Base-by-base conservation (phyloP, 495 filamentous ascomycete species). In the Aspergillus nidulans region DNA sequence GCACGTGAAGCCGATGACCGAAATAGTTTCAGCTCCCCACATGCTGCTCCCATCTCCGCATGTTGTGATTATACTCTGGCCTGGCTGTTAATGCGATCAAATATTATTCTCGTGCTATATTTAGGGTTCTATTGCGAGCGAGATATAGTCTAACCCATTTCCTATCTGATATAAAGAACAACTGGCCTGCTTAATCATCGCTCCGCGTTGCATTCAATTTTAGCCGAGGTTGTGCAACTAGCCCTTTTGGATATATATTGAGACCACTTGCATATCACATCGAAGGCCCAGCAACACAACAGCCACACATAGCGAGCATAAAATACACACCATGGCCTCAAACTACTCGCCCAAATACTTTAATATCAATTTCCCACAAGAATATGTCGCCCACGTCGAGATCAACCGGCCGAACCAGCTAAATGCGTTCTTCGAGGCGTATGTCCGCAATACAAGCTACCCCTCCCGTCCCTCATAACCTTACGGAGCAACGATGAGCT, bases 321-420 rank as follows among this genome's bases (percentile, higher is more conserved):
- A 21, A 24, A 44, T 36, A 6, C 13, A 49, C 47, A 61, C 19
- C 13, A 59, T 59, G 56, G 34, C 52, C 34, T 48, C 58, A 56
- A 56, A 69, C 30, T 67, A 67, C 60, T 57, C 66, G 12, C 86
- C 79, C 75, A 74, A 87, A 55, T 77, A 92, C 77, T 97, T 94
- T 81, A 83, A 83, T 52, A 75, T 97, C 57, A 79, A 80, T 19
- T 86, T 86, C 52, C 90, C 91, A 0, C 59, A 68, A n/a, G 67
- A 72, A 57, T 83, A 84, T 73, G 89, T 97, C 36, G 90, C 88
- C 9, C 90, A 95, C 67, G 91, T 98, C 47, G 87, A 97, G 68
- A 96, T 95, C 75, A 92, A 95, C 76, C 84, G 94, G 7, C 84
- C 92, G 1, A 70, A 83, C 48, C 97, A 96, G 74, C 75, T 96